phyloP scores from a whole-genome alignment of 2,329 filamentous ascomycete genomes.

The Epichloe gansuensis region DNA sequence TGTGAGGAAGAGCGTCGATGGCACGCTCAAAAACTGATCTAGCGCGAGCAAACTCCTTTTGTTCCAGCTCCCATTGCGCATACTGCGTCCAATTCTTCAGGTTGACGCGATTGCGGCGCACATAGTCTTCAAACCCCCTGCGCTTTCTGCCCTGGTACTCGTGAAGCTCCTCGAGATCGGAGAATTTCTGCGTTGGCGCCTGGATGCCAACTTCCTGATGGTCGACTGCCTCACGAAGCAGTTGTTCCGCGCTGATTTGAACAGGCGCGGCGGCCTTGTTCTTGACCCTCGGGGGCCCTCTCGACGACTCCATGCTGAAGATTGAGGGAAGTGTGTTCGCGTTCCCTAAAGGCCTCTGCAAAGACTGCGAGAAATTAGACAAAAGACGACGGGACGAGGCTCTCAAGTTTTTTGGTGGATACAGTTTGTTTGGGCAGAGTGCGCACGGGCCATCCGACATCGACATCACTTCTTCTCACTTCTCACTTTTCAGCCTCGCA shows the following conservation, averaged over 20 bases:
- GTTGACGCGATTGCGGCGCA: conserved; percentile 83
- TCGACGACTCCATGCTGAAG: conserved; percentile 67
- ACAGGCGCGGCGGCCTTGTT: conserved; percentile 90
- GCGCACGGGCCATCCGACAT: conserved; percentile 7
- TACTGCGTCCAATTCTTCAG: conserved; percentile 99
- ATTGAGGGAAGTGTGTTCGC: neutral
- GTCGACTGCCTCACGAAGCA: conserved; percentile 93
- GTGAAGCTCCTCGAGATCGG: conserved; percentile 93
- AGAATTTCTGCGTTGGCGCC: conserved; percentile 86
- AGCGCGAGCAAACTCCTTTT: conserved; percentile 90
- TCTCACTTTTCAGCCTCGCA: conserved; percentile 14
- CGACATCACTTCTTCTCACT: conserved; percentile 12
- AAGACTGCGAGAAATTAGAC: neutral
- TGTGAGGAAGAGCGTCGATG: conserved; percentile 80
- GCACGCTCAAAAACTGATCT: conserved; percentile 90
- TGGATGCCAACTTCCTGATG: conserved; percentile 80
- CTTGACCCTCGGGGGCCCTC: conserved; percentile 91
- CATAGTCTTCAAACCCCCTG: conserved; percentile 96
- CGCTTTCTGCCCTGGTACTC: conserved; percentile 93
- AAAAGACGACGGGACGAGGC: conserved; percentile 6
- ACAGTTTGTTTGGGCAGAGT: neutral
- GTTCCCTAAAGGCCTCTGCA: neutral
- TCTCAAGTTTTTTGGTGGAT: neutral
- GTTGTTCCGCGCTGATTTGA: conserved; percentile 92
- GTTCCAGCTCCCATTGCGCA: conserved; percentile 92